phyloP scores from a whole-genome alignment of 2,329 filamentous ascomycete species.

The Geoglossum cookeanum region DNA sequence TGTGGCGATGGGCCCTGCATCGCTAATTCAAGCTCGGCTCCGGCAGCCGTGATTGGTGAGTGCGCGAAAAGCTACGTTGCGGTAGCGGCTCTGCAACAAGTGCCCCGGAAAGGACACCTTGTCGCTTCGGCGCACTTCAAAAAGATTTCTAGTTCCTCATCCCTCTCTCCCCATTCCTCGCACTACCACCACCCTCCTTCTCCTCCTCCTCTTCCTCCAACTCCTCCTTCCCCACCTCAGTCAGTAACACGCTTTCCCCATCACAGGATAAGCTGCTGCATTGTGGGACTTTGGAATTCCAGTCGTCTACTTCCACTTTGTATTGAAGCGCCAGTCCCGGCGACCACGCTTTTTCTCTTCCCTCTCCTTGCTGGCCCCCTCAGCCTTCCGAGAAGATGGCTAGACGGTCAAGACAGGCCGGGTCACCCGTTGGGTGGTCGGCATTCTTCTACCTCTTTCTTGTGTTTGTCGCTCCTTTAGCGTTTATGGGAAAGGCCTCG shows the following conservation, averaged over 20 bases:
- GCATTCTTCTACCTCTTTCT: slow-evolving; percentile 82
- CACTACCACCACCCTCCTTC: neutral
- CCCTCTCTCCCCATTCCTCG: neutral
- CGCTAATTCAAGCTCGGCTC: neutral
- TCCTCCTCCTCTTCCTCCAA: too few relatives aligned
- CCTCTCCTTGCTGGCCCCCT: neutral
- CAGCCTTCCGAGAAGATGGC: slow-evolving; percentile 26
- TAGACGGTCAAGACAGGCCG: slow-evolving; percentile 42
- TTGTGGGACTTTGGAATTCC: neutral
- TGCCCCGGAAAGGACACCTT: neutral
- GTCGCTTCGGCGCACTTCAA: slow-evolving; percentile 1
- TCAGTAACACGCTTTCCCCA: neutral
- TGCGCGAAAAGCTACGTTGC: neutral
- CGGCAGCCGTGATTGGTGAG: neutral
- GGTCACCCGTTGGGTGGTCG: slow-evolving; percentile 65
- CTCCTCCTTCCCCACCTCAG: too few relatives aligned
- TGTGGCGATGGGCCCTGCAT: neutral
- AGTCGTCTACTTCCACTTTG: neutral
- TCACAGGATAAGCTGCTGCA: neutral
- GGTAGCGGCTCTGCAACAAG: neutral
- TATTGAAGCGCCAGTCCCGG: slow-evolving; percentile 1
- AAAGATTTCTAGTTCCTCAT: neutral
- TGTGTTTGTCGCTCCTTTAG: slow-evolving; percentile 67
- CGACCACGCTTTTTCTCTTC: neutral
- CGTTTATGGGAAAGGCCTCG: slow-evolving; percentile 57